These are phyloP conservation scores for Fusarium redolens DNA, from an alignment of 2,329 filamentous ascomycete species.

Conservation along the genomic window DNA sequence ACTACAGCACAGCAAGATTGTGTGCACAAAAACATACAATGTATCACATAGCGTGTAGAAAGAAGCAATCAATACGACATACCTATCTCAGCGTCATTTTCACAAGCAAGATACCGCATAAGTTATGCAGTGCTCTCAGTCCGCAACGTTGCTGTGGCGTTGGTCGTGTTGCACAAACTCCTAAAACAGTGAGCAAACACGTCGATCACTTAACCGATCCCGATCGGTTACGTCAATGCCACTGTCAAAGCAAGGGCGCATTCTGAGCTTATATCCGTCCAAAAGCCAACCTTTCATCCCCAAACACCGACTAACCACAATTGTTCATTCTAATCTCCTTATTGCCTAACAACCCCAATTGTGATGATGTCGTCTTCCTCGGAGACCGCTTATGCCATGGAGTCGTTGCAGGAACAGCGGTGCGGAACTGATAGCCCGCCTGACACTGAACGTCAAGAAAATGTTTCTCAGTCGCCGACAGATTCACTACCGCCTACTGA, in stretches of 20 bases:
- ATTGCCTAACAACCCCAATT: not conserved
- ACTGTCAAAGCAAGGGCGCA: slow-evolving; percentile 21
- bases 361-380: not conserved
- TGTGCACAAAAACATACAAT: slow-evolving; percentile 20
- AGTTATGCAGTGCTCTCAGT: not conserved
- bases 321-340: not conserved
- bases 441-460: not conserved
- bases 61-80: accelerated
- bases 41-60: not conserved
- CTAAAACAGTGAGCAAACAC: not conserved
- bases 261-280: not conserved
- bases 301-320: not conserved
- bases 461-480: not conserved
- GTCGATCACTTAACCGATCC: not conserved
- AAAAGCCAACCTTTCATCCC: not conserved
- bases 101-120: not conserved
- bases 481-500: slow-evolving; percentile 44
- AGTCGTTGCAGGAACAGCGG: not conserved
- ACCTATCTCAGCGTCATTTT: accelerated
- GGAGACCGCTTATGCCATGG: not conserved
- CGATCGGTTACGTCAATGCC: slow-evolving; percentile 9
- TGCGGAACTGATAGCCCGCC: not conserved
- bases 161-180: not conserved
- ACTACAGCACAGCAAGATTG: slow-evolving; percentile 9
- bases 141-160: not conserved